These are phyloP conservation scores for Datisca glomerata DNA, from an alignment of 306 rosid species.

Conservation along the genomic window DNA sequence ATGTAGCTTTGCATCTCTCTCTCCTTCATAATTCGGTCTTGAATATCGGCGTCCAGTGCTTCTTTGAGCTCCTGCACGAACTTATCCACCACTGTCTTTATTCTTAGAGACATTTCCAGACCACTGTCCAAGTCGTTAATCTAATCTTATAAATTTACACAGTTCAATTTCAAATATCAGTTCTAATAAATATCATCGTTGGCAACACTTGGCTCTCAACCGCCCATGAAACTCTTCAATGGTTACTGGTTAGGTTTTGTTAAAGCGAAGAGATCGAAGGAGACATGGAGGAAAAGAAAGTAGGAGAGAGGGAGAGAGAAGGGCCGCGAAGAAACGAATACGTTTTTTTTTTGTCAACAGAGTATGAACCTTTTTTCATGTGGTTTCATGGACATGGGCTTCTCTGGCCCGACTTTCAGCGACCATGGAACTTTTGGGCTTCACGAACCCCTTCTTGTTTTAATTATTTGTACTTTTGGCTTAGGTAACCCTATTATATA, in stretches of 20 bases:
- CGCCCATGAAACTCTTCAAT: no score
- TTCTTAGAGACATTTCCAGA: slow-evolving; percentile 69
- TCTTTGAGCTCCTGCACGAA: slow-evolving; percentile 89
- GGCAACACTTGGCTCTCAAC: no score
- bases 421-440: no score
- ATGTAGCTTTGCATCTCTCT: slow-evolving; percentile 99
- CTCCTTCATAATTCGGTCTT: slow-evolving; percentile 93
- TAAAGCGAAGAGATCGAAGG: neutral
- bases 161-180: no score
- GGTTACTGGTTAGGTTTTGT: slow-evolving; percentile 1
- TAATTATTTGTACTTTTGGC: no score
- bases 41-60: slow-evolving; percentile 90
- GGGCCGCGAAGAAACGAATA: neutral
- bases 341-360: neutral
- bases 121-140: neutral
- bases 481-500: no score
- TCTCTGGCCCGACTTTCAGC: no score
- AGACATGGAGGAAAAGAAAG: neutral
- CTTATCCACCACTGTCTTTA: slow-evolving; percentile 88
- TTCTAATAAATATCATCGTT: no score
- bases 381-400: no score
- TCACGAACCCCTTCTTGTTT: no score
- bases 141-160: no score
- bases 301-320: neutral
- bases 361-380: neutral